Conservation (phyloP, 441 rosid genomes). For the Pelargonium fulgidum region DNA sequence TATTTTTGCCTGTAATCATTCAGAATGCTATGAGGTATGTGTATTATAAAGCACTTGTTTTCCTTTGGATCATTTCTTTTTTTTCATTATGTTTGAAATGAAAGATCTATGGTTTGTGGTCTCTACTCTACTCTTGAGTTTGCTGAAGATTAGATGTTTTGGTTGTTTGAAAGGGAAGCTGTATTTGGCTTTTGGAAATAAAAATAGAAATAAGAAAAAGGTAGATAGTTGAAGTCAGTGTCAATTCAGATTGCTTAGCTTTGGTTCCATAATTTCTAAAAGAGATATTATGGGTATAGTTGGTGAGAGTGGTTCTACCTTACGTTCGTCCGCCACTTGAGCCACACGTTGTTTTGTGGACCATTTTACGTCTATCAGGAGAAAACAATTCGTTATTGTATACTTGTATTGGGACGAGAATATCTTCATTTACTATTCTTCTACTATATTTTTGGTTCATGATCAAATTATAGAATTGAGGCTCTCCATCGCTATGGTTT, state of each 20-base stretch:
- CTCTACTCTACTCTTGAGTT: too few relatives aligned
- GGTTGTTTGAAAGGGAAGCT: not conserved
- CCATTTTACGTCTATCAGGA: not conserved
- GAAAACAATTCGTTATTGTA: too few relatives aligned
- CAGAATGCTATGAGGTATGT: conserved; percentile 9
- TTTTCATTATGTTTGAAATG: not conserved
- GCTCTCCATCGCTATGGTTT: too few relatives aligned
- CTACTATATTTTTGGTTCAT: too few relatives aligned
- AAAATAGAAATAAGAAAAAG: not conserved
- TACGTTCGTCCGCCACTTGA: not conserved
- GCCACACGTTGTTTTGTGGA: not conserved
- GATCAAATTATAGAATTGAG: too few relatives aligned
- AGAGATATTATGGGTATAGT: not conserved
- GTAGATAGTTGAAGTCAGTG: conserved; percentile 1
- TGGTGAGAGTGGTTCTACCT: not conserved
- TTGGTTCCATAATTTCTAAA: not conserved
- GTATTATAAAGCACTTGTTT: conserved; percentile 1
- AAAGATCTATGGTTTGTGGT: not conserved
- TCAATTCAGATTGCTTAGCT: not conserved
- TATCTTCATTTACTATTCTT: too few relatives aligned
- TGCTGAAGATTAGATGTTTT: not conserved
- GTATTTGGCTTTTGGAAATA: not conserved
- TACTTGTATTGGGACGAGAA: too few relatives aligned
- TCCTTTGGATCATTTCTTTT: not conserved
- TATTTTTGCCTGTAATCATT: conserved; percentile 12